Evolutionary conservation across 371 early-diverging fungal species (phyloP).

Genomic region (Mortierella sp.): DNA sequence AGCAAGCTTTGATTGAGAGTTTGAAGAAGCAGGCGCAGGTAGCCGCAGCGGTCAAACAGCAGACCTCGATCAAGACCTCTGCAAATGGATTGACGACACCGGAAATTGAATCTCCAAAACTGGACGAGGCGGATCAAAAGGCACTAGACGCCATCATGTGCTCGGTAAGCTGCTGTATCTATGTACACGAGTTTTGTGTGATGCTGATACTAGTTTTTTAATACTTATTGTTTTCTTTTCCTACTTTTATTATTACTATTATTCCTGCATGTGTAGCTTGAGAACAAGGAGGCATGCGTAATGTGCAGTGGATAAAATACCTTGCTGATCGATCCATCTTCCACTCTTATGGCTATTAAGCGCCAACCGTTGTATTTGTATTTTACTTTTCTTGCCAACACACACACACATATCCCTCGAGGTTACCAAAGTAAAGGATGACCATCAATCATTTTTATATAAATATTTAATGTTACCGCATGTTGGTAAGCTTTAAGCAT

Average conservation of each 20-base stretch:
- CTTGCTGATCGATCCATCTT: not conserved
- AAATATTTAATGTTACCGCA: not conserved
- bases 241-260: not conserved
- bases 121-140: constrained; percentile 58
- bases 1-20: constrained; percentile 56
- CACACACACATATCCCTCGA: not conserved
- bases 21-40: constrained; percentile 53
- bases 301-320: constrained; percentile 75
- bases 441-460: not conserved
- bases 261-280: constrained; percentile 47
- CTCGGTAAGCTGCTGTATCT: constrained; percentile 52
- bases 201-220: not conserved
- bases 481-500: too few species aligned
- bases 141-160: constrained; percentile 72
- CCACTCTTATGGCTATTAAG: not conserved
- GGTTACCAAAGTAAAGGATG: not conserved
- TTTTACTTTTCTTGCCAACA: not conserved
- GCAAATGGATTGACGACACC: constrained; percentile 36
- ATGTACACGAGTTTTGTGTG: too few species aligned
- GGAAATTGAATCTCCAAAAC: constrained; percentile 63
- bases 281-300: constrained; percentile 83
- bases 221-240: not conserved
- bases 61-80: constrained; percentile 32
- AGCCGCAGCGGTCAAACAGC: constrained; percentile 51
- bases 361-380: constrained; percentile 20